Percentiles rank a stretch among this genome's conserved stretches.
These are phyloP conservation scores for Dianthus caryophyllus DNA, from an alignment of 148 eudicot species.

Conservation along the genomic window DNA sequence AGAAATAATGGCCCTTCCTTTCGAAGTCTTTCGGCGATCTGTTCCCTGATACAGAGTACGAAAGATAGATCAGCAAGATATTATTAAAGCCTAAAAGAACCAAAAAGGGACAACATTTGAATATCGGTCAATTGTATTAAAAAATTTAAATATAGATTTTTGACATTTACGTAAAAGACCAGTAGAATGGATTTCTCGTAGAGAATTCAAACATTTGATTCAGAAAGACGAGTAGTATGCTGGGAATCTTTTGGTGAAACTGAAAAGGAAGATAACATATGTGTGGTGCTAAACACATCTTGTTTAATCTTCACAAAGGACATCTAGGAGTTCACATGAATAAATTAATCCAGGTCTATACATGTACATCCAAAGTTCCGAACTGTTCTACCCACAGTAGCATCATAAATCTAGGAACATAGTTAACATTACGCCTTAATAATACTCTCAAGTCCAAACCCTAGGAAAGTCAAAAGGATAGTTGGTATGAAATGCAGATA, in stretches of 20 bases:
- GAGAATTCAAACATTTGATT: too few relatives aligned
- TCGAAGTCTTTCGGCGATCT: slow-evolving; percentile 48
- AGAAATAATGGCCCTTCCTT: slow-evolving; percentile 58
- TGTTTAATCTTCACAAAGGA: too few relatives aligned
- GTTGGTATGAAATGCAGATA: not conserved
- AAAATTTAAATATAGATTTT: too few relatives aligned
- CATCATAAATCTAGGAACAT: not conserved
- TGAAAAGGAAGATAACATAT: not conserved
- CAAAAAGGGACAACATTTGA: not conserved
- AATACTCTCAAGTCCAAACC: not conserved
- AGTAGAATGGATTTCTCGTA: too few relatives aligned
- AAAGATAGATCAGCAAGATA: slow-evolving; percentile 9
- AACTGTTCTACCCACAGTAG: not conserved
- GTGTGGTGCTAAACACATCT: too few relatives aligned
- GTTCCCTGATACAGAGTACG: slow-evolving; percentile 34
- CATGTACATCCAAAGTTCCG: not conserved
- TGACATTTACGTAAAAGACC: too few relatives aligned
- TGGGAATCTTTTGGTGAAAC: not conserved
- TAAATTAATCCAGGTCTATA: too few relatives aligned
- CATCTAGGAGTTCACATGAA: too few relatives aligned
- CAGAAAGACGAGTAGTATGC: not conserved
- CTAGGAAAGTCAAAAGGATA: not conserved
- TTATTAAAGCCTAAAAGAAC: too few relatives aligned
- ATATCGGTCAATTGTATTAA: not conserved
- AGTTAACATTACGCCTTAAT: not conserved